A percentile compares a stretch with the other conserved stretches of the same genome.
phyloP scores from a whole-genome alignment of 208 protist genomes.

The Blastocrithidia nonstop region DNA sequence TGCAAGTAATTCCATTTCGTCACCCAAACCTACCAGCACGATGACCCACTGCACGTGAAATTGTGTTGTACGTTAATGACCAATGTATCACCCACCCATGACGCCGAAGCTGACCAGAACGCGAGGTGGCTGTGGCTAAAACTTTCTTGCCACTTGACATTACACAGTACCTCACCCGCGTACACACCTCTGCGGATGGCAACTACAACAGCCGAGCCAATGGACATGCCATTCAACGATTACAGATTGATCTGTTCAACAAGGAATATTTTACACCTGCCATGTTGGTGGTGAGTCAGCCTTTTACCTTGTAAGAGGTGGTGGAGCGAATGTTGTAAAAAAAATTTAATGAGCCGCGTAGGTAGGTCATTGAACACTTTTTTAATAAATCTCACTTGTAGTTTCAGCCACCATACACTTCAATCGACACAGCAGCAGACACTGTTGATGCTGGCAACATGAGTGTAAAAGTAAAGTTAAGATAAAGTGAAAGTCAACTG shows the following conservation, averaged over 20 bases:
- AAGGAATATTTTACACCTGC: constrained; percentile 41
- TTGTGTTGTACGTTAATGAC: constrained; percentile 63
- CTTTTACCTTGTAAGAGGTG: constrained; percentile 31
- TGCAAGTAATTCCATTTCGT: constrained; percentile 38
- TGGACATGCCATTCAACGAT: constrained; percentile 16
- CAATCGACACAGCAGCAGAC: no score
- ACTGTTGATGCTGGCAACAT: no score
- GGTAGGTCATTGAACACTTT: not conserved
- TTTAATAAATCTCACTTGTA: no score
- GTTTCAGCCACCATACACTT: no score
- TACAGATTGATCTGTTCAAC: constrained; percentile 47
- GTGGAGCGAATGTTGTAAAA: constrained; percentile 18
- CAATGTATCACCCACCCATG: constrained; percentile 44
- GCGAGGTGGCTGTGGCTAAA: constrained; percentile 35
- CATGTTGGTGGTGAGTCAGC: constrained; percentile 33
- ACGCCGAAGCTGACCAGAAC: constrained; percentile 63
- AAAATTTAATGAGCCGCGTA: not conserved
- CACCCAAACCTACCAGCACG: constrained; percentile 32
- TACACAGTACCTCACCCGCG: constrained; percentile 34
- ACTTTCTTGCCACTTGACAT: constrained; percentile 67
- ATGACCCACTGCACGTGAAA: constrained; percentile 60
- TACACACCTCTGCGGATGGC: no score
- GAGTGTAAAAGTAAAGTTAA: no score
- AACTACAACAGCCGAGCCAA: no score
- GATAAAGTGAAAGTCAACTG: constrained; percentile 3